phyloP scores from a whole-genome alignment of 2,329 filamentous ascomycete species.

The Trichoderma citrinoviride region DNA sequence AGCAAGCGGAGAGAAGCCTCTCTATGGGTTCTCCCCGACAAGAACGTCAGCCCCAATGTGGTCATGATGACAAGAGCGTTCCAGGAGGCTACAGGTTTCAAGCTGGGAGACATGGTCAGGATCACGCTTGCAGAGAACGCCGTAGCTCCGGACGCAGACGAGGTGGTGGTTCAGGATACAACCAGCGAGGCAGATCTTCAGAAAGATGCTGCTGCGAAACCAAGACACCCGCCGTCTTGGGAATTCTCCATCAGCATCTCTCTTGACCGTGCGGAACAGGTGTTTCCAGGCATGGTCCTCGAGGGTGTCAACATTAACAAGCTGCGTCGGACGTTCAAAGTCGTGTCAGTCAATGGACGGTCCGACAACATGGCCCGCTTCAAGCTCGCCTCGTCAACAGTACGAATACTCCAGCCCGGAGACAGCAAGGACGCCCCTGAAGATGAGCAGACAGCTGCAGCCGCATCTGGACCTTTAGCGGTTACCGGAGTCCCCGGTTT shows the following conservation, averaged over 20 bases:
- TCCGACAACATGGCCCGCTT: conserved; percentile 46
- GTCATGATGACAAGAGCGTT: conserved; percentile 72
- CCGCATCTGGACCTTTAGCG: conserved; percentile 38
- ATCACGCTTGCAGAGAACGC: conserved; percentile 55
- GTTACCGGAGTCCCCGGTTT: conserved; percentile 66
- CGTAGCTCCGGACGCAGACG: conserved; percentile 52
- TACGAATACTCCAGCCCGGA: conserved; percentile 39
- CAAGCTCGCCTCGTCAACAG: conserved; percentile 36
- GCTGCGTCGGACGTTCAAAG: conserved; percentile 48
- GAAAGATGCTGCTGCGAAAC: conserved; percentile 20
- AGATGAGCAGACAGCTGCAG: background rate
- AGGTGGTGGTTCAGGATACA: conserved; percentile 60
- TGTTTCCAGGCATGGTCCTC: conserved; percentile 69
- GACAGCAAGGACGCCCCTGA: conserved; percentile 24
- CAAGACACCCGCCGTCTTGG: conserved; percentile 38
- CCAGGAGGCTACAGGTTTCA: conserved; percentile 69
- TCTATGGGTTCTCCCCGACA: conserved; percentile 50
- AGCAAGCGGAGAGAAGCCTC: conserved; percentile 43
- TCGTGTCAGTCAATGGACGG: conserved; percentile 54
- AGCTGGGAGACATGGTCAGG: conserved; percentile 62
- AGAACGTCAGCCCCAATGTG: conserved; percentile 65
- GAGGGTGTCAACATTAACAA: conserved; percentile 51
- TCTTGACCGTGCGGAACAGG: conserved; percentile 59
- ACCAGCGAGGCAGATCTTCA: conserved; percentile 36
- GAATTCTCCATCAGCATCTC: conserved; percentile 35